phyloP scores from a whole-genome alignment of 2,329 filamentous ascomycete species.

The Setomelanomma holmii region DNA sequence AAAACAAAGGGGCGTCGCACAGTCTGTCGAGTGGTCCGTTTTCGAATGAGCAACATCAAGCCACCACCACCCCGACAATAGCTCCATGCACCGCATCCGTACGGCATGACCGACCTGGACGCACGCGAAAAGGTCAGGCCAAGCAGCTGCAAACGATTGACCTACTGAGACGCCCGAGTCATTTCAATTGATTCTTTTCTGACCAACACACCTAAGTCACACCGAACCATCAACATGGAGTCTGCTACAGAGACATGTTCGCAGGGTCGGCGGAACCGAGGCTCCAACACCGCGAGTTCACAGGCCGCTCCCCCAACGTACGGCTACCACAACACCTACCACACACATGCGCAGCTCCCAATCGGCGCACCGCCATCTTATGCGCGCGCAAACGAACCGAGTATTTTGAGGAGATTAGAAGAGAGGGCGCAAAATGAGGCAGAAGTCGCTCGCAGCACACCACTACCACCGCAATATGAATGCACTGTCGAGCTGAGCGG shows the following conservation, averaged over 20 bases:
- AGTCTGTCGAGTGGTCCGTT: slow-evolving; percentile 10
- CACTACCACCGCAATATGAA: slow-evolving; percentile 43
- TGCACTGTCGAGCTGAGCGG: slow-evolving; percentile 46
- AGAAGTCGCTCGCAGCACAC: slow-evolving; percentile 17
- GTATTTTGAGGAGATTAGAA: slow-evolving; percentile 27
- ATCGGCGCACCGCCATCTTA: slow-evolving; percentile 42
- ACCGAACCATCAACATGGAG: slow-evolving; percentile 8
- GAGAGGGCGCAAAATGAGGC: slow-evolving; percentile 30
- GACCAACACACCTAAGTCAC: not conserved
- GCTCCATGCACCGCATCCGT: slow-evolving; percentile 18
- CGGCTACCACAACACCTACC: slow-evolving; percentile 53
- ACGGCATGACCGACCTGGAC: slow-evolving; percentile 1
- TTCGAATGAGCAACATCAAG: slow-evolving; percentile 19
- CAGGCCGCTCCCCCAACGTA: slow-evolving; percentile 38
- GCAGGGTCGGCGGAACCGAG: slow-evolving; percentile 21
- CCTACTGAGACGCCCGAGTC: not conserved
- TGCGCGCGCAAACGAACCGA: slow-evolving; percentile 30
- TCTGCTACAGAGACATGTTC: slow-evolving; percentile 10
- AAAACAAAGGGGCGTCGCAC: slow-evolving; percentile 14
- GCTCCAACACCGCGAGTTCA: slow-evolving; percentile 22
- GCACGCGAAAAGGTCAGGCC: slow-evolving; percentile 10
- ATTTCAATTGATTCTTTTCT: not conserved
- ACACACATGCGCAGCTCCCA: slow-evolving; percentile 44
- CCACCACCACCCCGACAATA: slow-evolving; percentile 14
- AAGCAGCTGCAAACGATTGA: slow-evolving; percentile 8